These are phyloP conservation scores for Entomortierella parvispora DNA, from an alignment of 192 early-diverging fungal genomes.

Conservation along the genomic window DNA sequence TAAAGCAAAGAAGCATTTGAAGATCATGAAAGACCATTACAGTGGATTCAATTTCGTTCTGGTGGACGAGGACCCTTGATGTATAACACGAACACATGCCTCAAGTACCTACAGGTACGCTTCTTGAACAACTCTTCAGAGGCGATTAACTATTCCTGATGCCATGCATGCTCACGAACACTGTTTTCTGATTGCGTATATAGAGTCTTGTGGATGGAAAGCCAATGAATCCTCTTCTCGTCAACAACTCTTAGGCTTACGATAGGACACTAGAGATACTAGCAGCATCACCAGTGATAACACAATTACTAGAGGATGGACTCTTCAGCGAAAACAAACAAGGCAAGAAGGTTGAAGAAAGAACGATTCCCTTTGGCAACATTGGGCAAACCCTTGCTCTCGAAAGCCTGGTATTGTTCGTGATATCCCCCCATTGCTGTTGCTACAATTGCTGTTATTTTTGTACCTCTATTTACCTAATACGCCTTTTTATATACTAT, in stretches of 20 bases:
- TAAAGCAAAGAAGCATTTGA: conserved; percentile 38
- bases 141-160: conserved; percentile 1
- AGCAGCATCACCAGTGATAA: conserved; percentile 32
- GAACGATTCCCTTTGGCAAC: conserved; percentile 17
- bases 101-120: conserved; percentile 47
- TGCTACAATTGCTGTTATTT: conserved; percentile 13
- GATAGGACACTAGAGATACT: conserved; percentile 21
- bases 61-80: conserved; percentile 21
- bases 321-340: conserved; percentile 17
- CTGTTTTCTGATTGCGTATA: conserved; percentile 15
- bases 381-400: conserved; percentile 19
- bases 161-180: conserved; percentile 9
- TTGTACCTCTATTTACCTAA: conserved; percentile 14
- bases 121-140: conserved; percentile 11
- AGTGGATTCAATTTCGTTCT: conserved; percentile 37
- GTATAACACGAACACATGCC: conserved; percentile 47
- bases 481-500: conserved; percentile 13
- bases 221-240: conserved; percentile 31
- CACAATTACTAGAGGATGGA: conserved; percentile 22
- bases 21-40: conserved; percentile 39
- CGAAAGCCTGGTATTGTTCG: conserved; percentile 26
- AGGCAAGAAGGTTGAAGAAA: conserved; percentile 27
- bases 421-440: not conserved
- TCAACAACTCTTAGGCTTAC: conserved; percentile 34
- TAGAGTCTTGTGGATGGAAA: conserved; percentile 16